These are phyloP conservation scores for Russula virescens DNA, from an alignment of 768 basidiomycete genomes.

Conservation along the genomic window DNA sequence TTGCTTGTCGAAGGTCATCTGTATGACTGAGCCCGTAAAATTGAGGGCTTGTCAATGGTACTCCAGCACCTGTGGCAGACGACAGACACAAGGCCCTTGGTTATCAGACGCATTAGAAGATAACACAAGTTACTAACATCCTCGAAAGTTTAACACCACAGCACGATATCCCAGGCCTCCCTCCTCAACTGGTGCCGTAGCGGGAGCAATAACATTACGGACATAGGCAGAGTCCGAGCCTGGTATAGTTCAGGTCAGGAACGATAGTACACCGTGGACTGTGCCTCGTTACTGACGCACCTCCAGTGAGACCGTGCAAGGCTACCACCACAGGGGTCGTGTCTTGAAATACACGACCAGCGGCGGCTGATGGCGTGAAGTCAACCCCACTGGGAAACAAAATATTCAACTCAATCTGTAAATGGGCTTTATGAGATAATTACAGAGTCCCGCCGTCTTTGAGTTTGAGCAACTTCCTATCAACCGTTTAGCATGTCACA, in stretches of 20 bases:
- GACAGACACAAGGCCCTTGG: constrained; percentile 52
- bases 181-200: constrained; percentile 60
- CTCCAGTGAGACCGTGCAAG: constrained; percentile 45
- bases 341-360: constrained; percentile 28
- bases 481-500: not conserved
- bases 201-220: constrained; percentile 70
- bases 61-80: not conserved
- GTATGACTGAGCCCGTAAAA: constrained; percentile 87
- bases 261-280: not conserved
- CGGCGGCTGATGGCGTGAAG: constrained; percentile 41
- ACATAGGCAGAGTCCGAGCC: constrained; percentile 90
- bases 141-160: constrained; percentile 88
- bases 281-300: constrained; percentile 27
- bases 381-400: constrained; percentile 49
- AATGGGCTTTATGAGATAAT: not conserved
- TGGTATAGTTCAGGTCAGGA: constrained; percentile 29
- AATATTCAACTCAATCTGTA: not conserved
- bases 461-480: constrained; percentile 45
- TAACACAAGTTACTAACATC: constrained; percentile 51
- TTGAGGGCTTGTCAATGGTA: constrained; percentile 33
- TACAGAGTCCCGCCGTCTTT: constrained; percentile 57
- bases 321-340: constrained; percentile 52
- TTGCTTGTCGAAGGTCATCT: constrained; percentile 77
- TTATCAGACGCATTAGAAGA: constrained; percentile 32
- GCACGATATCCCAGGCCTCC: constrained; percentile 88